A percentile compares a stretch with the other conserved stretches of the same genome.
phyloP scores from a whole-genome alignment of 441 rosid species.

The Eugenia klotzschiana region DNA sequence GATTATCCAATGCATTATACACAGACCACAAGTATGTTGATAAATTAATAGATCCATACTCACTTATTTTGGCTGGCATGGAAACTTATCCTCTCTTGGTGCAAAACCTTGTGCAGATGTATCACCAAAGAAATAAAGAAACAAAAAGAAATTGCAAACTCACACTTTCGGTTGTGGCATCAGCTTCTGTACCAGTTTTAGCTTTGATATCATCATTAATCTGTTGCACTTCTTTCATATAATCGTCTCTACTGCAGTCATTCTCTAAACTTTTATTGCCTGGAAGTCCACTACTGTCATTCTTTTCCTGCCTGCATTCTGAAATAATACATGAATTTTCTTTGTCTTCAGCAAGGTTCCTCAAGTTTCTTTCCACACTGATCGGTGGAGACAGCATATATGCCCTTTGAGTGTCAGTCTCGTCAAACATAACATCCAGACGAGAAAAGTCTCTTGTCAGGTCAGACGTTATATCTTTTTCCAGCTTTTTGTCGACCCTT shows the following conservation, averaged over 20 bases:
- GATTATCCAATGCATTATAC: background rate
- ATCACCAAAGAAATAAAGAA: background rate
- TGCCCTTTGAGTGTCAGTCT: conserved; percentile 18
- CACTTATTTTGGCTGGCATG: background rate
- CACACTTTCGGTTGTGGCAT: conserved; percentile 19
- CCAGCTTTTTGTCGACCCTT: conserved; percentile 63
- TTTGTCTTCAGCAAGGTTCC: conserved; percentile 27
- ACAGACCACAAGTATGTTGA: background rate
- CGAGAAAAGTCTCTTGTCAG: conserved; percentile 65
- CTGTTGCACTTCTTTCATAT: conserved; percentile 12
- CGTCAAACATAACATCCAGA: conserved; percentile 63
- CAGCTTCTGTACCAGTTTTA: conserved; percentile 15
- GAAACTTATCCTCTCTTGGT: background rate
- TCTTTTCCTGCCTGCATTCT: conserved; percentile 15
- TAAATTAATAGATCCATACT: background rate
- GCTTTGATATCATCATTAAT: conserved; percentile 14
- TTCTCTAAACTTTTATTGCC: conserved; percentile 16
- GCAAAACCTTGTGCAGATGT: background rate
- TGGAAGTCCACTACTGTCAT: conserved; percentile 4
- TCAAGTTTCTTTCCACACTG: conserved; percentile 15
- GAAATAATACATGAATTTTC: conserved; percentile 34
- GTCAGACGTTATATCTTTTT: conserved; percentile 40
- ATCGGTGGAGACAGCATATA: conserved; percentile 24
- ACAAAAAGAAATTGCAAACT: conserved; percentile 13
- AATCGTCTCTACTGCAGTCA: conserved; percentile 13